Base-by-base conservation (phyloP, 108 stramenopile genomes). In the Cyclotella cryptica region DNA sequence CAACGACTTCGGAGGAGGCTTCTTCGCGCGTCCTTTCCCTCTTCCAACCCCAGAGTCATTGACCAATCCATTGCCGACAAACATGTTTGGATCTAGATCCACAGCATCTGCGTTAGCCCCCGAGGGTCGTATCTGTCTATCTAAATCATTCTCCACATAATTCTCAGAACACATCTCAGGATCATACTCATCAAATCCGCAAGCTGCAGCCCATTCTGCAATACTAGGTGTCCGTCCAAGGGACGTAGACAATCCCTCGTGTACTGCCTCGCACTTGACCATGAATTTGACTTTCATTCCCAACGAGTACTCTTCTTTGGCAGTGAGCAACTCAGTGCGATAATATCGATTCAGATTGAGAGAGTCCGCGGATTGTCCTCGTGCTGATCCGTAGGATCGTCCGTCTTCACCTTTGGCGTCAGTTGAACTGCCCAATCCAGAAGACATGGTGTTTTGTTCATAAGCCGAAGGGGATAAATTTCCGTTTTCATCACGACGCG, bases 61-160 rank as follows among this genome's bases (percentile, higher is more conserved):
- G 15, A 85, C 89, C 66, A 92, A 64, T n/a, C 93, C 93, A 72
- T 92, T 94, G 13, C 93, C 93, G 17, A 92, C 87, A 87, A 94
- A 94, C 87, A 88, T 79, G 30, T 89, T 87, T 2, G 93, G 93
- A 77, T 90, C 89, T 30, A 84, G 49, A 60, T 86, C 87, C 52
- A 85, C 81, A 3, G 74, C 55, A 22, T 89, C 90, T n/a, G 72
- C 52, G 8, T 21, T 26, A 12, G 27, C 47, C 12, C 88, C 88
- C 12, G 75, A 52, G 12, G 90, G 93, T 45, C 90, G 87, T 13
- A 90, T 78, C 66, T 85, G 81, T 54, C 79, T 76, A 58, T 89
- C 85, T 12, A 77, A 71, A 47, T 89, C 83, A 41, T 47, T 81
- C 26, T 81, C 78, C 15, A 55, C 41, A 62, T 85, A 86, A 51